A percentile compares a stretch with the other conserved stretches of the same genome.
phyloP scores from a whole-genome alignment of 2,329 filamentous ascomycete species.

The Xylaria polymorpha region DNA sequence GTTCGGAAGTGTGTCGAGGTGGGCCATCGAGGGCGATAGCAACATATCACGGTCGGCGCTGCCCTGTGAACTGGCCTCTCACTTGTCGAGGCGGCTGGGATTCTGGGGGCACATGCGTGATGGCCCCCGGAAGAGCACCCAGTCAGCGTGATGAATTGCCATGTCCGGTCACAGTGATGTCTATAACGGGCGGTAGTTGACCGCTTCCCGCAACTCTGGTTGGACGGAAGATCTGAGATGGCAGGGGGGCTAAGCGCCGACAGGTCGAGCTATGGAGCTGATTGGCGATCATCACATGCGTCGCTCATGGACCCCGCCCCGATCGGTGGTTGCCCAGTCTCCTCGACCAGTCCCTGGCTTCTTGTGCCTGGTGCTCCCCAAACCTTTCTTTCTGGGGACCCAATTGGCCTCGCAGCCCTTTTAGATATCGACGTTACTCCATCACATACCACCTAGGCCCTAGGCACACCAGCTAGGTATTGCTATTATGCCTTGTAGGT shows the following conservation, averaged over 20 bases:
- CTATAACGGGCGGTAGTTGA: slow-evolving; percentile 40
- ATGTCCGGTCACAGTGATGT: slow-evolving; percentile 43
- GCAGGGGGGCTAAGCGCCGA: slow-evolving; percentile 50
- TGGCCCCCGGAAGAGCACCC: slow-evolving; percentile 54
- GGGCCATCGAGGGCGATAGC: slow-evolving; percentile 47
- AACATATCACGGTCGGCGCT: slow-evolving; percentile 54
- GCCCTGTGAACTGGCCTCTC: slow-evolving; percentile 55
- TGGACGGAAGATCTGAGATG: slow-evolving; percentile 46
- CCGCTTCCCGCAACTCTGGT: slow-evolving; percentile 46
- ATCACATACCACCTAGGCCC: slow-evolving; percentile 7
- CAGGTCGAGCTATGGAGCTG: slow-evolving; percentile 40
- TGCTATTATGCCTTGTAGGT: slow-evolving; percentile 20
- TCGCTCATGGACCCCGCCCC: slow-evolving; percentile 45
- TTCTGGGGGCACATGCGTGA: slow-evolving; percentile 55
- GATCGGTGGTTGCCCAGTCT: slow-evolving; percentile 26
- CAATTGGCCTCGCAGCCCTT: slow-evolving; percentile 32
- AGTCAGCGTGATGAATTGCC: slow-evolving; percentile 48
- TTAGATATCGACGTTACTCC: not conserved
- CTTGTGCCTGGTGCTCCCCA: slow-evolving; percentile 21
- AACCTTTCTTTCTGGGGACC: slow-evolving; percentile 20
- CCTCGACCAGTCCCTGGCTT: slow-evolving; percentile 24
- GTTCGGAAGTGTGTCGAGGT: slow-evolving; percentile 36
- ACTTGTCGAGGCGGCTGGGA: slow-evolving; percentile 53
- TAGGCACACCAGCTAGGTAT: not conserved
- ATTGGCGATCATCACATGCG: slow-evolving; percentile 45